phyloP scores from a whole-genome alignment of 108 stramenopile genomes.

The Skeletonema grethae region DNA sequence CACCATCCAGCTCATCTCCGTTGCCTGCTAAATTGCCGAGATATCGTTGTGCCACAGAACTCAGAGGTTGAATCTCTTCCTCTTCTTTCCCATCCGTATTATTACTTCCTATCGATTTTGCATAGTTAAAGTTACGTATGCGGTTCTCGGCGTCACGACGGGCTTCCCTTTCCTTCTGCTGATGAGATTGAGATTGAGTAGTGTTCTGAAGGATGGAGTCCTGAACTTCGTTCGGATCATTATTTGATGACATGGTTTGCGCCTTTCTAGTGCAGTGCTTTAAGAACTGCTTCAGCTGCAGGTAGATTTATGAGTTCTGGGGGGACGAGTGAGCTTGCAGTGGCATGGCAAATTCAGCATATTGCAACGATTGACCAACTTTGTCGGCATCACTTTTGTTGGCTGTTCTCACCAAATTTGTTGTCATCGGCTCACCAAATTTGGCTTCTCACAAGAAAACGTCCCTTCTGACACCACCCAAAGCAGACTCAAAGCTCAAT shows the following conservation, averaged over 20 bases:
- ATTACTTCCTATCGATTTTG: slow-evolving; percentile 1
- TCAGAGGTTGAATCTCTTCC: background rate
- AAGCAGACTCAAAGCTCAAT: too few relatives aligned
- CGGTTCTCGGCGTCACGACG: background rate
- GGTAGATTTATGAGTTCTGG: background rate
- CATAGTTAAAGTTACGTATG: slow-evolving; percentile 9
- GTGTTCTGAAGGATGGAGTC: background rate
- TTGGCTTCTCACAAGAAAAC: too few relatives aligned
- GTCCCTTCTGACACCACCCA: too few relatives aligned
- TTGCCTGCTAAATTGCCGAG: background rate
- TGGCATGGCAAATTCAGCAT: too few relatives aligned
- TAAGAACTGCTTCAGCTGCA: background rate
- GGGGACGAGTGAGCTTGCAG: too few relatives aligned
- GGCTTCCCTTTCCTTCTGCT: slow-evolving; percentile 1
- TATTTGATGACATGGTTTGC: background rate
- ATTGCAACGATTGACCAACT: background rate
- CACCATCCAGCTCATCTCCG: background rate
- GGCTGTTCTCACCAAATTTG: too few relatives aligned
- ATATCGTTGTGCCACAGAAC: background rate
- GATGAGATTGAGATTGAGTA: background rate
- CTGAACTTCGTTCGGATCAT: background rate
- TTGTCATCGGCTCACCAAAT: background rate
- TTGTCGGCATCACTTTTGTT: background rate
- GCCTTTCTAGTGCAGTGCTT: background rate
- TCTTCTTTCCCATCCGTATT: background rate